Base-by-base conservation (phyloP, 441 rosid genomes). In the Daphne laureola region DNA sequence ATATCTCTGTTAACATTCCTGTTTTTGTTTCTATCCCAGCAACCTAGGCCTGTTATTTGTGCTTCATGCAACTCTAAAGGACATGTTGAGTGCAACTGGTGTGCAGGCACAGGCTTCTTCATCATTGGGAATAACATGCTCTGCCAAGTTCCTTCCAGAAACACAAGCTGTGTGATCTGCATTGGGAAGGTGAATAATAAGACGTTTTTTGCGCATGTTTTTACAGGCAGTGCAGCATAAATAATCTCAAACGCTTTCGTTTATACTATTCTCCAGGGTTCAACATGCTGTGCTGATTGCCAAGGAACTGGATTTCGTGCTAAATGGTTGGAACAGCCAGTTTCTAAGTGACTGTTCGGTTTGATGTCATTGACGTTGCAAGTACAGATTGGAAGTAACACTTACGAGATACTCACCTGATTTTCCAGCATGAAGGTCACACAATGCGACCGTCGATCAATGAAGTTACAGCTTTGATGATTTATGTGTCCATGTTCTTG, bases 231-330 rank as follows among this genome's bases (percentile, higher is more conserved):
- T 27, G 11, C 12, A 47, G 6, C 8, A 11, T 13, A 17, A 8
- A 17, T 17, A 6, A 17, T 17, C 25, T 47, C 12, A 17, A 16
- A 17, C 8, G 13, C 11, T 43, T 41, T 8, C 48, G 2, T 36
- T 43, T 27, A 53, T 38, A 54, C 53, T 55, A 56, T 54, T 43
- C 27, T 50, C 16, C 69, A 91, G 96, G 96, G 96, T 12, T 80
- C 82, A 11, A 72, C 57, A 42, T 55, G 77, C 73, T 88, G 96
- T 62, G 57, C 67, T 2, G 83, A 86, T 69, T 91, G 98, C 59
- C 74, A 91, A 69, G 98, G 96, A 72, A 91, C 98, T 1, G 94
- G 98, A 3, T 91, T 84, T 69, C 96, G 93, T 16, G 98, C 98
- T 57, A 82, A 81, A 72, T 91, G 98, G 96, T 70, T 91, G 82